Evolutionary conservation across 441 rosid genomes (phyloP).

Genomic region (Bocquillonia castaneifolia): DNA sequence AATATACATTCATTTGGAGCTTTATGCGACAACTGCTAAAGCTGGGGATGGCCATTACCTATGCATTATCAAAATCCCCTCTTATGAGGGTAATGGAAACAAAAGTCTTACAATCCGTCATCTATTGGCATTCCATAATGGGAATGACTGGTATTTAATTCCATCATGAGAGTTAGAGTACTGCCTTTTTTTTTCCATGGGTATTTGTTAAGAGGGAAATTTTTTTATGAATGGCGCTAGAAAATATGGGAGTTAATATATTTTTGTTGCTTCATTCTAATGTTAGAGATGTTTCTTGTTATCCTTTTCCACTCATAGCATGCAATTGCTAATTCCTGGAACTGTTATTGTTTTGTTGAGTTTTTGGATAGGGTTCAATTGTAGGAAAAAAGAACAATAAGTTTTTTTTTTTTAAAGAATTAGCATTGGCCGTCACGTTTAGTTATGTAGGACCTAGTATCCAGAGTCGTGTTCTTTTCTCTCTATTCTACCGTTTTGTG

Average conservation of each 20-base stretch:
- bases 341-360: neutral
- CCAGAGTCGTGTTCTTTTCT: neutral
- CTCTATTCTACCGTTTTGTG: neutral
- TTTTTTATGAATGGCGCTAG: neutral
- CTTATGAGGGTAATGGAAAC: neutral
- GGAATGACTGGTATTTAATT: neutral
- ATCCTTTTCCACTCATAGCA: neutral
- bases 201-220: neutral
- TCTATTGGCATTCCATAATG: neutral
- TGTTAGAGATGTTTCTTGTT: neutral
- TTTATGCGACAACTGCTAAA: neutral
- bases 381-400: neutral
- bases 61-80: neutral
- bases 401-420: too few species aligned
- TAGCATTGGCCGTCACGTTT: too few species aligned
- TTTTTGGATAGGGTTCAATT: neutral
- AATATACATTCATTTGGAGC: neutral
- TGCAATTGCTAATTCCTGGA: neutral
- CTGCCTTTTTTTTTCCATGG: neutral
- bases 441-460: neutral
- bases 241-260: neutral
- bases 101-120: neutral
- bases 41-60: neutral
- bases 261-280: neutral
- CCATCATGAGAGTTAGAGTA: neutral